These are phyloP conservation scores for Excoecaria cochinchinensis DNA, from an alignment of 345 rosid genomes.

Conservation along the genomic window DNA sequence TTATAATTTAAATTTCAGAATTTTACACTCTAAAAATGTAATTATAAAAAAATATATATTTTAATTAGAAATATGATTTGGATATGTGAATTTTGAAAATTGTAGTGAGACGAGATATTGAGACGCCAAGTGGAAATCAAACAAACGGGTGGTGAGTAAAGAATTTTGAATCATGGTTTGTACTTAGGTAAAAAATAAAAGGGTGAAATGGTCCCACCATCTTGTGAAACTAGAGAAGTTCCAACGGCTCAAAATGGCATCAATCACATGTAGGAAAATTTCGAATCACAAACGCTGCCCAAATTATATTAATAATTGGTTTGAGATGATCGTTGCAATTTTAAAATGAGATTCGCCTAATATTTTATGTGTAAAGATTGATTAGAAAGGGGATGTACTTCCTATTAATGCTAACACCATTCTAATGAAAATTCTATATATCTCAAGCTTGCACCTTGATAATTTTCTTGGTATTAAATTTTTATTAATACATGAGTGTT, in stretches of 20 bases:
- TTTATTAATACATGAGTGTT: too few relatives aligned
- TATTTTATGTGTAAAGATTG: too few relatives aligned
- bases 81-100: not conserved
- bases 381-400: too few relatives aligned
- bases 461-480: too few relatives aligned
- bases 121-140: not conserved
- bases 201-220: not conserved
- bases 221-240: not conserved
- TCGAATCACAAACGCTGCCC: not conserved
- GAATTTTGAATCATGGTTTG: slow-evolving; percentile 5
- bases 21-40: too few relatives aligned
- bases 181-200: not conserved
- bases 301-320: not conserved
- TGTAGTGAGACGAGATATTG: not conserved
- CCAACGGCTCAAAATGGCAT: slow-evolving; percentile 5
- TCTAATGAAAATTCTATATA: too few relatives aligned
- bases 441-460: too few relatives aligned
- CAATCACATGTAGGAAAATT: not conserved
- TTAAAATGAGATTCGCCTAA: too few relatives aligned
- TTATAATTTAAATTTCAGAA: too few relatives aligned
- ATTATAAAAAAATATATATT: too few relatives aligned
- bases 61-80: not conserved
- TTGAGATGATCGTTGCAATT: not conserved
- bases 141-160: not conserved
- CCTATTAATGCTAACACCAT: too few relatives aligned